phyloP scores from a whole-genome alignment of 805 yeast species.

The Candida insectalens region DNA sequence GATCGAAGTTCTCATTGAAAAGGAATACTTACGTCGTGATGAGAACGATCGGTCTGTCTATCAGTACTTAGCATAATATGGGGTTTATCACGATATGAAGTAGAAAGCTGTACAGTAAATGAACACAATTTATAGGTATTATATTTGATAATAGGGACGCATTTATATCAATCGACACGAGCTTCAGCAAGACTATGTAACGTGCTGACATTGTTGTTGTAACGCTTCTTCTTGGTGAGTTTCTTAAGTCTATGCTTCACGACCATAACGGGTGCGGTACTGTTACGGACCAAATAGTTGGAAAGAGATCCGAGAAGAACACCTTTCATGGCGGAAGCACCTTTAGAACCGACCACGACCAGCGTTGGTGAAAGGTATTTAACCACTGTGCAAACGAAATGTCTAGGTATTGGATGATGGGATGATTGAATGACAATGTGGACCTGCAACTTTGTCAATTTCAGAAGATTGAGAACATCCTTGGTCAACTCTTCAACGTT shows the following conservation, averaged over 20 bases:
- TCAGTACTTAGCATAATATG: constrained; percentile 57
- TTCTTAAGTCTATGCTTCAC: constrained; percentile 65
- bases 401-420: constrained; percentile 69
- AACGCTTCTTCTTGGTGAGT: constrained; percentile 47
- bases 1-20: constrained; percentile 65
- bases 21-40: constrained; percentile 74
- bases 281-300: constrained; percentile 61
- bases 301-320: constrained; percentile 66
- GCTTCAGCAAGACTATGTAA: constrained; percentile 33
- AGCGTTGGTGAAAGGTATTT: constrained; percentile 65
- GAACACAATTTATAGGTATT: background rate
- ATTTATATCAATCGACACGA: constrained; percentile 23
- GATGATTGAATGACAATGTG: constrained; percentile 66
- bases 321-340: constrained; percentile 63
- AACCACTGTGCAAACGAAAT: constrained; percentile 57
- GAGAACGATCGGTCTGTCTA: constrained; percentile 48
- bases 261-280: constrained; percentile 73
- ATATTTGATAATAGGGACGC: background rate
- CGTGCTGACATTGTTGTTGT: constrained; percentile 47
- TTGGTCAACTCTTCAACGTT: constrained; percentile 35
- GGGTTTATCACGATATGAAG: too few species aligned
- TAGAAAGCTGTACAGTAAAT: background rate
- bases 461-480: constrained; percentile 34
- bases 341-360: constrained; percentile 70
- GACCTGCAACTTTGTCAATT: constrained; percentile 59